Evolutionary conservation across 1,139 yeast genomes (phyloP).

Genomic region (Debaryomyces fabryi): DNA sequence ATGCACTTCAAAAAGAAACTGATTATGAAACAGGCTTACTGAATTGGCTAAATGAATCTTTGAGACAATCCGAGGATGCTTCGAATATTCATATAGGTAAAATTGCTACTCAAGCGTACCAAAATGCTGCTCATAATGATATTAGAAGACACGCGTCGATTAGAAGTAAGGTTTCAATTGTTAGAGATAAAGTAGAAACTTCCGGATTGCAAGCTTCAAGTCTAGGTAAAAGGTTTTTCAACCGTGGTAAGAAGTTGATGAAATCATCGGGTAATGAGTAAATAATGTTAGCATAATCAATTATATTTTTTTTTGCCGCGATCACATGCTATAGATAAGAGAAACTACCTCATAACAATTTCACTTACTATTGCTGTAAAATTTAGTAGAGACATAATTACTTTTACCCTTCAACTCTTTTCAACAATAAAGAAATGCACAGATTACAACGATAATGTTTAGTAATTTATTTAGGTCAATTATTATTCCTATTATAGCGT

Average conservation of each 20-base stretch:
- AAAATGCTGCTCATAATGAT: slow-evolving; percentile 49
- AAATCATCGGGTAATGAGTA: slow-evolving; percentile 19
- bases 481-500: neutral
- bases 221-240: slow-evolving; percentile 47
- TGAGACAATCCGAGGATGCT: slow-evolving; percentile 37
- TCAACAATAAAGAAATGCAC: neutral
- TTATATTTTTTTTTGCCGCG: neutral
- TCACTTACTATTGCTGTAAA: neutral
- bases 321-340: slow-evolving; percentile 8
- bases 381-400: neutral
- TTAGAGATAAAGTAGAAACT: slow-evolving; percentile 48
- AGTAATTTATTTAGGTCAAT: neutral
- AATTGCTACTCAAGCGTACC: slow-evolving; percentile 50
- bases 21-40: slow-evolving; percentile 49
- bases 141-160: slow-evolving; percentile 46
- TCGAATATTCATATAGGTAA: slow-evolving; percentile 47
- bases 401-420: neutral
- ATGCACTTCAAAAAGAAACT: slow-evolving; percentile 44
- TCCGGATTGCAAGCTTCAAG: slow-evolving; percentile 46
- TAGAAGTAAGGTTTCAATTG: slow-evolving; percentile 45
- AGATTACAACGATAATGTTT: neutral
- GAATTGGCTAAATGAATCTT: slow-evolving; percentile 48
- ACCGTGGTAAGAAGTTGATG: slow-evolving; percentile 45
- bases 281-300: neutral
- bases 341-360: neutral